Evolutionary conservation across 2,329 filamentous ascomycete species (phyloP).

Genomic region (Coleophoma cylindrospora): DNA sequence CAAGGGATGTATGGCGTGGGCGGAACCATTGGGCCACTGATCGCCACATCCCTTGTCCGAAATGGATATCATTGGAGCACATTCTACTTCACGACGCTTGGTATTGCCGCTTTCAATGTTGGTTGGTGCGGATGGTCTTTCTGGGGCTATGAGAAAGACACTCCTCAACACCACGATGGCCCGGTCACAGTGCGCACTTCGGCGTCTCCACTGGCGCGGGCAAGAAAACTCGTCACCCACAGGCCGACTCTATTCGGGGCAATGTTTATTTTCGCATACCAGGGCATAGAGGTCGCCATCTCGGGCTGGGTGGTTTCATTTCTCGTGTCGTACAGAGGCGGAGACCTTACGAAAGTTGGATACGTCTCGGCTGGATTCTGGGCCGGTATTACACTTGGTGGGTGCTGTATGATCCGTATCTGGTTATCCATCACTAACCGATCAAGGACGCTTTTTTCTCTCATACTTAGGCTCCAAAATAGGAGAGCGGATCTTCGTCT

Average conservation of each 20-base stretch:
- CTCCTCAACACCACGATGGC: constrained; percentile 24
- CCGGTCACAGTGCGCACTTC: constrained; percentile 34
- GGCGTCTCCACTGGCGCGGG: constrained; percentile 24
- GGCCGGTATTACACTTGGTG: constrained; percentile 69
- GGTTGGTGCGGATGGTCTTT: constrained; percentile 60
- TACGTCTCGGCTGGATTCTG: constrained; percentile 70
- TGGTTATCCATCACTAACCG: too few relatives aligned
- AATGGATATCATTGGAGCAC: constrained; percentile 62
- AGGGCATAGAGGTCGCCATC: constrained; percentile 75
- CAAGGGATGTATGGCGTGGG: constrained; percentile 65
- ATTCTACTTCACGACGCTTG: constrained; percentile 65
- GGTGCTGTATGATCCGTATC: constrained; percentile 53
- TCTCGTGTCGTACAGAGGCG: constrained; percentile 65
- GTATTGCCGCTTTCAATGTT: constrained; percentile 49
- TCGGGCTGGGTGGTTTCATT: constrained; percentile 84
- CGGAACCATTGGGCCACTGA: constrained; percentile 60
- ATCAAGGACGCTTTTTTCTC: constrained; percentile 61
- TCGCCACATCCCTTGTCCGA: constrained; percentile 61
- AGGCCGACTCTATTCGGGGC: constrained; percentile 62
- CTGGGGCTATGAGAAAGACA: constrained; percentile 60
- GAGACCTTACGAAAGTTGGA: constrained; percentile 66
- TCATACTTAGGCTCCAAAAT: constrained; percentile 59
- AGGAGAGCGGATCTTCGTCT: constrained; percentile 67
- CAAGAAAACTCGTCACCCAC: constrained; percentile 21
- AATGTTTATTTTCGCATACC: constrained; percentile 77